Percentiles rank a stretch among this genome's conserved stretches.
Evolutionary conservation across 352 stramenopile species (phyloP).

Genomic region (Pythium oligandrum): DNA sequence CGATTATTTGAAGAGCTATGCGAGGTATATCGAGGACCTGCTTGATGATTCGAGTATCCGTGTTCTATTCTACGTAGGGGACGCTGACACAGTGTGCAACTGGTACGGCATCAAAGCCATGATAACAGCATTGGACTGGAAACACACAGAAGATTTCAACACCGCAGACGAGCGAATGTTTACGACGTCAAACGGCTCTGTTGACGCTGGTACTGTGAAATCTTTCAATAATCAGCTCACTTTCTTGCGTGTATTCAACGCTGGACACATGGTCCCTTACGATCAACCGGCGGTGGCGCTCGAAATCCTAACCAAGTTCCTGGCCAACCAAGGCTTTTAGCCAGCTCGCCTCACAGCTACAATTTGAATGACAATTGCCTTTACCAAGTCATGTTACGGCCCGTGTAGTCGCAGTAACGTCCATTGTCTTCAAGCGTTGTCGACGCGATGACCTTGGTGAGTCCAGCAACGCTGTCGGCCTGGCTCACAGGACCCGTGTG

Average conservation of each 20-base stretch:
- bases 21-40: constrained; percentile 61
- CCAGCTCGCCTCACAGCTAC: too few relatives aligned
- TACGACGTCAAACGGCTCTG: constrained; percentile 1
- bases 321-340: constrained; percentile 27
- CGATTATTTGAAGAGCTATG: constrained; percentile 89
- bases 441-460: constrained; percentile 15
- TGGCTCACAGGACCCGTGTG: constrained; percentile 20
- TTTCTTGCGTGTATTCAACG: constrained; percentile 43
- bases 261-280: constrained; percentile 47
- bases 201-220: constrained; percentile 20
- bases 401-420: too few relatives aligned
- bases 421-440: too few relatives aligned
- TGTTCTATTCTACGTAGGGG: constrained; percentile 91
- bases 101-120: constrained; percentile 91
- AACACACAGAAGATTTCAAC: constrained; percentile 71
- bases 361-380: too few relatives aligned
- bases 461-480: constrained; percentile 25
- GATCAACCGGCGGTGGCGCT: constrained; percentile 44
- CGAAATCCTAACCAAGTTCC: constrained; percentile 55
- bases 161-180: constrained; percentile 12
- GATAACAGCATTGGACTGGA: constrained; percentile 86
- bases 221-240: constrained; percentile 26
- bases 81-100: constrained; percentile 95
- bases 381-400: too few relatives aligned
- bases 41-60: constrained; percentile 33